A percentile compares a stretch with the other conserved stretches of the same genome.
Evolutionary conservation across 2,329 filamentous ascomycete species (phyloP).

Genomic region (Fusarium sterilihyphosum): DNA sequence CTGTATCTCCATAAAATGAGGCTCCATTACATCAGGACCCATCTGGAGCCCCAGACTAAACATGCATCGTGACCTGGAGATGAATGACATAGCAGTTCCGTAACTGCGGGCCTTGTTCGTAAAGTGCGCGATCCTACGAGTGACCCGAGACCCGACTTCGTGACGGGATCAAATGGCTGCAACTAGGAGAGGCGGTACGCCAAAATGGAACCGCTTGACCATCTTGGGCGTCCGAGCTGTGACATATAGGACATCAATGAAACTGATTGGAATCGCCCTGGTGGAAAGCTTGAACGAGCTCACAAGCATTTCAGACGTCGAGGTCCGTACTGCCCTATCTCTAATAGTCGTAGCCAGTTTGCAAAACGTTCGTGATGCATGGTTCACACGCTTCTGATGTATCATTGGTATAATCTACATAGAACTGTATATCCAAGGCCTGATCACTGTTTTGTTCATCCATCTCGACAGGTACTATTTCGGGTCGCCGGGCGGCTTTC

Average conservation of each 20-base stretch:
- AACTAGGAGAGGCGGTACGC: not conserved
- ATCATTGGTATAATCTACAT: not conserved
- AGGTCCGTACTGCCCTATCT: not conserved
- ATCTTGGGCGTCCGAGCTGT: not conserved
- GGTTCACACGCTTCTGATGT: not conserved
- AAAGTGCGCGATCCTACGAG: not conserved
- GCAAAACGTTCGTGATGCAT: not conserved
- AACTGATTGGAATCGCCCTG: not conserved
- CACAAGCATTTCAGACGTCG: not conserved
- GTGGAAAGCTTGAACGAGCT: not conserved
- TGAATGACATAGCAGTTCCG: not conserved
- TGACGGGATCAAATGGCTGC: not conserved
- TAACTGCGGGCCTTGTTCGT: not conserved
- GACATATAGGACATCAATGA: not conserved
- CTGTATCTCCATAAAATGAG: conserved; percentile 20
- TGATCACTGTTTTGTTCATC: not conserved
- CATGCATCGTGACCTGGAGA: not conserved
- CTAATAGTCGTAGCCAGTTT: fast-evolving
- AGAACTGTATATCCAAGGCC: not conserved
- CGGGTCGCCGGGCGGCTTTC: too few relatives aligned
- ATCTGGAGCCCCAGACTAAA: conserved; percentile 21
- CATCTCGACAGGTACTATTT: not conserved
- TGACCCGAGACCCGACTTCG: too few relatives aligned
- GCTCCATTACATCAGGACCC: conserved; percentile 26
- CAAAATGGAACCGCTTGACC: not conserved